A percentile compares a stretch with the other conserved stretches of the same genome.
Evolutionary conservation across 495 filamentous ascomycete species (phyloP).

Genomic region (Hypoxylon subgilvum): DNA sequence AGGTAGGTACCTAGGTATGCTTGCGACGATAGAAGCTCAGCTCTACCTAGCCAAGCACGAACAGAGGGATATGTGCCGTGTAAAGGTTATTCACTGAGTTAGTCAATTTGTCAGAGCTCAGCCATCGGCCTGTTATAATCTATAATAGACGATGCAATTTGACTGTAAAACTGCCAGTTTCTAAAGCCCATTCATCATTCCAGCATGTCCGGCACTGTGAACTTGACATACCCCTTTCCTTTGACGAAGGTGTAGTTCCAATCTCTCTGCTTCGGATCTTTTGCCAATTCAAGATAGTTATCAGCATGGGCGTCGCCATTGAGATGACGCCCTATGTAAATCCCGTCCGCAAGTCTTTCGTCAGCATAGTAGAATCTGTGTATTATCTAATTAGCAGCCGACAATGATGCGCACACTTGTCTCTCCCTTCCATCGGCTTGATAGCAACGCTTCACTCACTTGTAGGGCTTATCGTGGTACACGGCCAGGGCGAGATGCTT

Average conservation of each 20-base stretch:
- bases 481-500: conserved; percentile 34
- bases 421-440: neutral
- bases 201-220: neutral
- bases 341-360: conserved; percentile 46
- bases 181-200: too few species aligned
- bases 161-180: too few species aligned
- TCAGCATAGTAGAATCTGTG: conserved; percentile 52
- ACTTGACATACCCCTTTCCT: conserved; percentile 44
- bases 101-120: too few species aligned
- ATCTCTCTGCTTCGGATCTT: conserved; percentile 34
- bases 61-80: too few species aligned
- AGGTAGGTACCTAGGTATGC: too few species aligned
- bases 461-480: conserved; percentile 42
- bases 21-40: too few species aligned
- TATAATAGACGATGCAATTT: too few species aligned
- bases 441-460: conserved; percentile 35
- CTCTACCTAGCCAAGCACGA: too few species aligned
- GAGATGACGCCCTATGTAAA: conserved; percentile 31
- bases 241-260: conserved; percentile 51
- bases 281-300: conserved; percentile 43
- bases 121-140: too few species aligned
- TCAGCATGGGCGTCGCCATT: conserved; percentile 44
- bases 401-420: too few species aligned
- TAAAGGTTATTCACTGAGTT: too few species aligned
- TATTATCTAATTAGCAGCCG: too few species aligned